phyloP scores from a whole-genome alignment of 2,329 filamentous ascomycete genomes.

The Sporothrix humicola region DNA sequence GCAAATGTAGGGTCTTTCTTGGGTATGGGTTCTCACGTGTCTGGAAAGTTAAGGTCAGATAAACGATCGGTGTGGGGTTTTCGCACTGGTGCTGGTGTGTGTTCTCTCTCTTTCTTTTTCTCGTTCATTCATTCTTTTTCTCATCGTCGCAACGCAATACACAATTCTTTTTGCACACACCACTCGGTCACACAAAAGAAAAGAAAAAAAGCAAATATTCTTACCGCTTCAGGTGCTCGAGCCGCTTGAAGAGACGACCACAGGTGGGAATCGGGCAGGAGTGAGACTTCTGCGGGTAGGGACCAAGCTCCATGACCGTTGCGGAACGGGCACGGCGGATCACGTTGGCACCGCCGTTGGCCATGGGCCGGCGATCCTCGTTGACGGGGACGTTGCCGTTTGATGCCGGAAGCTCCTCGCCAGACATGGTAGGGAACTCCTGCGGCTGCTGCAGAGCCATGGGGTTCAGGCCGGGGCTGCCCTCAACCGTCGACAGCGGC shows the following conservation, averaged over 20 bases:
- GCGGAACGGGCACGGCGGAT: constrained; percentile 90
- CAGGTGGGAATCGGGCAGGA: constrained; percentile 99
- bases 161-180: background rate
- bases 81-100: background rate
- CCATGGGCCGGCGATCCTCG: constrained; percentile 69
- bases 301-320: constrained; percentile 94
- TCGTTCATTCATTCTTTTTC: background rate
- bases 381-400: constrained; percentile 59
- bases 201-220: constrained; percentile 55
- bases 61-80: constrained; percentile 46
- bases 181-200: constrained; percentile 40
- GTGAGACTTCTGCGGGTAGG: constrained; percentile 97
- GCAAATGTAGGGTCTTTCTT: constrained; percentile 98
- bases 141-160: no score
- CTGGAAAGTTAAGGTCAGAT: constrained; percentile 64
- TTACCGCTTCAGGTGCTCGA: constrained; percentile 99
- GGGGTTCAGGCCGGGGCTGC: constrained; percentile 75
- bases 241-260: constrained; percentile 95
- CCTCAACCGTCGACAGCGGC: constrained; percentile 83
- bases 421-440: constrained; percentile 68
- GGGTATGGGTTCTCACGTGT: constrained; percentile 98
- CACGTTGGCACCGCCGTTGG: constrained; percentile 71
- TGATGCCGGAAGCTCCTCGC: constrained; percentile 62
- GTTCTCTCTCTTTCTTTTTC: background rate
- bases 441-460: constrained; percentile 65